Evolutionary conservation across 129 eudicot genomes (phyloP).

Genomic region (Chrysanthemum lavandulifolium): DNA sequence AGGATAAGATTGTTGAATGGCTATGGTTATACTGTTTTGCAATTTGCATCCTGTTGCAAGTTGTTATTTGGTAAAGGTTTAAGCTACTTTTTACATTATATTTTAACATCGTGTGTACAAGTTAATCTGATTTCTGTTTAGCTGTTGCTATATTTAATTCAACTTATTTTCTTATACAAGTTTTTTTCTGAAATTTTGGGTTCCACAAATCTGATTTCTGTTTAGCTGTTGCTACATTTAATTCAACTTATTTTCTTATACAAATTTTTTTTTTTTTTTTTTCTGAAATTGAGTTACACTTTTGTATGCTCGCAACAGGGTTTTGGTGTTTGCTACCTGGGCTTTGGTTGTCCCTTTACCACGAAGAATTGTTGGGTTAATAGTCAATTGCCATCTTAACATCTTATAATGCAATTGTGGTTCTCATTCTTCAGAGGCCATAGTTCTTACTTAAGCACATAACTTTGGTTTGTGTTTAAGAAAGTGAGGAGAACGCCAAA

Average conservation of each 20-base stretch:
- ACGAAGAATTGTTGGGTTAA: no score
- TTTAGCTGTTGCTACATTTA: background rate
- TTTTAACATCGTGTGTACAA: constrained; percentile 21
- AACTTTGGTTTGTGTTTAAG: no score
- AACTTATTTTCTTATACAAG: background rate
- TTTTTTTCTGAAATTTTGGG: background rate
- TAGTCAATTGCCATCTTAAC: no score
- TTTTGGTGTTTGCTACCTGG: background rate
- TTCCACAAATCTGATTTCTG: background rate
- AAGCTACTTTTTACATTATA: constrained; percentile 10
- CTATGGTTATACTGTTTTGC: constrained; percentile 26
- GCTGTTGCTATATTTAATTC: background rate
- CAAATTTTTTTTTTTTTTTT: background rate
- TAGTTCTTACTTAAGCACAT: no score
- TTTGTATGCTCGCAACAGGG: background rate
- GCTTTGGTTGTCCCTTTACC: background rate
- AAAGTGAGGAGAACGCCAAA: no score
- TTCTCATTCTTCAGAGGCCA: no score
- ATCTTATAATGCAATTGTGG: no score
- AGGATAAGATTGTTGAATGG: constrained; percentile 48
- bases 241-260: background rate
- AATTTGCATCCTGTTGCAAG: constrained; percentile 15
- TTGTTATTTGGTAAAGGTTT: constrained; percentile 17
- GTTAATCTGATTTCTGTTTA: background rate
- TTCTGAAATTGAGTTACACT: no score